These are phyloP conservation scores for Cryptosporidium sp. DNA, from an alignment of 169 alveolate genomes.

Conservation along the genomic window DNA sequence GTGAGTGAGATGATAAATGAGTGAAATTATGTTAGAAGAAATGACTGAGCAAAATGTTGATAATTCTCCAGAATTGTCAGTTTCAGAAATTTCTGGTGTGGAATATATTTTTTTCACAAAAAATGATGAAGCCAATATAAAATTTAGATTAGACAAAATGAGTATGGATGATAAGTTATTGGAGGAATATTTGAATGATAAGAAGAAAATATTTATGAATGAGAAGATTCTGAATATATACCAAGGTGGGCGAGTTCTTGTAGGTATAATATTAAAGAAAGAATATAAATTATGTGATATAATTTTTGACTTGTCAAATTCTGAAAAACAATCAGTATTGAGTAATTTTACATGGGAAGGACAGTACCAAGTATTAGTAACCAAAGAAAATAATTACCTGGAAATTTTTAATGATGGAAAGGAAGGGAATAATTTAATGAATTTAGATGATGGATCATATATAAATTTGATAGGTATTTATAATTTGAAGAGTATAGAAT, in stretches of 20 bases:
- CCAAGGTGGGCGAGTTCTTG: constrained; percentile 41
- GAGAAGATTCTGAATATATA: constrained; percentile 32
- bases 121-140: constrained; percentile 3
- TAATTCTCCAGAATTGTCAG: background rate
- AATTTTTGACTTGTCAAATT: constrained; percentile 56
- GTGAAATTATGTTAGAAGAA: background rate
- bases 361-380: constrained; percentile 43
- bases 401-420: constrained; percentile 23
- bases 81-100: background rate
- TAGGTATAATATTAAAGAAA: constrained; percentile 37
- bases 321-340: constrained; percentile 68
- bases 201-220: background rate
- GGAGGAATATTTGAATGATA: background rate
- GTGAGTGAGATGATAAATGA: background rate
- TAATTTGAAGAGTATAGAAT: constrained; percentile 2
- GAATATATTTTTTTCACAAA: background rate
- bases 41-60: background rate
- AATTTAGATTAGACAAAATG: background rate
- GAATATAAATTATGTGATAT: constrained; percentile 44
- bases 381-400: constrained; percentile 8
- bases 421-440: constrained; percentile 6
- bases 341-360: constrained; percentile 75
- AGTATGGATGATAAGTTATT: constrained; percentile 9
- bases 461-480: constrained; percentile 10
- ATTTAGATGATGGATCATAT: constrained; percentile 66